Evolutionary conservation across 2,329 filamentous ascomycete genomes (phyloP).

Genomic region (Fusarium equiseti): DNA sequence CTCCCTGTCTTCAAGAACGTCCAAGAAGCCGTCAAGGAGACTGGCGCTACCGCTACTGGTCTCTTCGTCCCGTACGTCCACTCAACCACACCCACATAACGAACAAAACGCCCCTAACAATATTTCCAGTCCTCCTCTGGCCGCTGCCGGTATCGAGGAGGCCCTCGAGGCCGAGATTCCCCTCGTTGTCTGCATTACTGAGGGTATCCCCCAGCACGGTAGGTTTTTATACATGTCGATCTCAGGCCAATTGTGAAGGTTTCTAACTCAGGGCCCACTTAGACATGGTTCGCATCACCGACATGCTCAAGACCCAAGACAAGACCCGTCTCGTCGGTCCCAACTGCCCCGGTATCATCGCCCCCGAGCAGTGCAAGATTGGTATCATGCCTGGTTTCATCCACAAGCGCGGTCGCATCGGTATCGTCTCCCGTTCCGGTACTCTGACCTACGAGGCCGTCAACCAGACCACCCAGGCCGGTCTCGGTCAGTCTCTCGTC

Average conservation of each 20-base stretch:
- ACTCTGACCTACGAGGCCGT: conserved; percentile 99
- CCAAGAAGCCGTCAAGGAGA: conserved; percentile 87
- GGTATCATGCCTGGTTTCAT: conserved; percentile 99
- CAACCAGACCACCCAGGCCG: conserved; percentile 98
- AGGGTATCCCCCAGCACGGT: conserved; percentile 98
- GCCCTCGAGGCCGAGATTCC: conserved; percentile 93
- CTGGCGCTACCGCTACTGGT: conserved; percentile 89
- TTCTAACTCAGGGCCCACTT: conserved; percentile 32
- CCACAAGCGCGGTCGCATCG: conserved; percentile 98
- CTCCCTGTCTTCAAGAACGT: conserved; percentile 95
- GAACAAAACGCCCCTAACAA: conserved; percentile 24
- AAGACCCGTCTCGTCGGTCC: conserved; percentile 97
- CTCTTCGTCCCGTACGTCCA: conserved; percentile 90
- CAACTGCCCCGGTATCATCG: conserved; percentile 99
- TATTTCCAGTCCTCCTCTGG: conserved; percentile 80
- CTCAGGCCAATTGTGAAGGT: conserved; percentile 12
- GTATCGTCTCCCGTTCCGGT: conserved; percentile 97
- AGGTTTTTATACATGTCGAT: conserved; percentile 52
- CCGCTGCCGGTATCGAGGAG: conserved; percentile 96
- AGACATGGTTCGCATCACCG: conserved; percentile 99
- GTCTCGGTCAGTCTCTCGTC: conserved; percentile 96
- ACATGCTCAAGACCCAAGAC: conserved; percentile 96
- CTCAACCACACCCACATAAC: conserved; percentile 2
- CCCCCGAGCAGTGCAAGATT: conserved; percentile 96
- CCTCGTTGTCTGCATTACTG: conserved; percentile 96